phyloP scores from a whole-genome alignment of 2,329 filamentous ascomycete genomes.

The Cercospora berteroae region DNA sequence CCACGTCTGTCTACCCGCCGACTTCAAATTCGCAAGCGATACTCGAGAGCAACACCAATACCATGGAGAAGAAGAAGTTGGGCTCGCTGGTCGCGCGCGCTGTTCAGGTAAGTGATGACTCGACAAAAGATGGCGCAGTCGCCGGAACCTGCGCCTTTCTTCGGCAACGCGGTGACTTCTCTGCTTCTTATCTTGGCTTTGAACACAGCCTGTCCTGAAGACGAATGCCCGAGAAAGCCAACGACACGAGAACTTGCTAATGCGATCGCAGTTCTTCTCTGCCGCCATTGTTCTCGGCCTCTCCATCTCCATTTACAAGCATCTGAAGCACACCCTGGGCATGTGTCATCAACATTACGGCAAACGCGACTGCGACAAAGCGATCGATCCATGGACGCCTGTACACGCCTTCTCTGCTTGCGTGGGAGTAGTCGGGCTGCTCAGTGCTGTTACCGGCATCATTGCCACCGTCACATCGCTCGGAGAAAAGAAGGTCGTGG shows the following conservation, averaged over 20 bases:
- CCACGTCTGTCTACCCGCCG: not conserved
- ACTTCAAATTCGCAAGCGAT: not conserved
- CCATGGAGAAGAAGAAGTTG: not conserved
- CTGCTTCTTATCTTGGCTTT: no score
- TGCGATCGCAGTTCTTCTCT: conserved; percentile 4
- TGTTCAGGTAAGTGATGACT: not conserved
- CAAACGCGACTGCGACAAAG: not conserved
- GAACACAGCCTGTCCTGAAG: no score
- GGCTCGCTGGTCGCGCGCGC: not conserved
- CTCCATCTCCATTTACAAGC: not conserved
- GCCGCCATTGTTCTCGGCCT: conserved; percentile 18
- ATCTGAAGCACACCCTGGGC: not conserved
- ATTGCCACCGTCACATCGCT: conserved; percentile 8
- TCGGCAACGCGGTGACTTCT: no score
- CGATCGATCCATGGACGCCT: not conserved
- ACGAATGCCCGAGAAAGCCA: no score
- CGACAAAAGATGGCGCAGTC: no score
- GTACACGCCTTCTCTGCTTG: conserved; percentile 7
- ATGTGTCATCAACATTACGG: not conserved
- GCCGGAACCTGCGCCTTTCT: no score
- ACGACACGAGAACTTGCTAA: not conserved
- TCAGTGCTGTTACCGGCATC: conserved; percentile 14
- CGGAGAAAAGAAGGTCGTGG: conserved; percentile 1
- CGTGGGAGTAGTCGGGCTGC: conserved; percentile 14
- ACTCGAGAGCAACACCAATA: not conserved